A percentile compares a stretch with the other conserved stretches of the same genome.
Evolutionary conservation across 2,329 filamentous ascomycete genomes (phyloP).

Genomic region (Ophiocordyceps camponoti-leonardi): DNA sequence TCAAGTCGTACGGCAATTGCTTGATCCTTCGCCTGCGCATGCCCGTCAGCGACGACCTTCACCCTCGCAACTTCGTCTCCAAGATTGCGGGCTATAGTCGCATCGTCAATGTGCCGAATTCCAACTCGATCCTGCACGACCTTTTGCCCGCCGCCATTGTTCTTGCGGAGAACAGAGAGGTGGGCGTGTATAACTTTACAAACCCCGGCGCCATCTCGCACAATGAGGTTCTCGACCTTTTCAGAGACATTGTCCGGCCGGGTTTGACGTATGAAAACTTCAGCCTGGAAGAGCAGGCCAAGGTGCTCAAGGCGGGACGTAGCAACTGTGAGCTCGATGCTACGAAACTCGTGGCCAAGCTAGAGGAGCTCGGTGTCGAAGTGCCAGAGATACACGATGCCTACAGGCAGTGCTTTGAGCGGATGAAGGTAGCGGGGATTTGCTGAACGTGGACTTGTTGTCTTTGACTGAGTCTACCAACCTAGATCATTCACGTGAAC

Average conservation of each 20-base stretch:
- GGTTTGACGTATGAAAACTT: slow-evolving; percentile 48
- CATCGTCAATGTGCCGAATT: slow-evolving; percentile 52
- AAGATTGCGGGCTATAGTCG: slow-evolving; percentile 49
- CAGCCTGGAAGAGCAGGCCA: slow-evolving; percentile 45
- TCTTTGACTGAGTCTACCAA: slow-evolving; percentile 5
- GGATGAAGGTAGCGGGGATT: slow-evolving; percentile 40
- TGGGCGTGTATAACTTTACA: slow-evolving; percentile 52
- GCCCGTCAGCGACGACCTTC: slow-evolving; percentile 51
- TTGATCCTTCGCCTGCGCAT: slow-evolving; percentile 51
- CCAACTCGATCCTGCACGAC: slow-evolving; percentile 48
- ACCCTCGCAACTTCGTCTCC: slow-evolving; percentile 50
- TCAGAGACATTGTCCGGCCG: slow-evolving; percentile 45
- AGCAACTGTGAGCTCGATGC: slow-evolving; percentile 50
- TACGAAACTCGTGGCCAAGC: slow-evolving; percentile 40
- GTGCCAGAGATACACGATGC: slow-evolving; percentile 45
- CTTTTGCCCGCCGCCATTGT: slow-evolving; percentile 44
- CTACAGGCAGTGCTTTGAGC: slow-evolving; percentile 43
- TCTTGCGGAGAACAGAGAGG: slow-evolving; percentile 42
- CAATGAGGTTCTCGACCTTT: slow-evolving; percentile 47
- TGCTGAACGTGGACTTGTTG: background rate
- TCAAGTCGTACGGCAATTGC: slow-evolving; percentile 42
- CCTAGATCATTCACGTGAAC: slow-evolving; percentile 1
- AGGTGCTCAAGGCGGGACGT: slow-evolving; percentile 49
- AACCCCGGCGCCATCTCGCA: slow-evolving; percentile 56
- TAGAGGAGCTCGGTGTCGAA: slow-evolving; percentile 38